Evolutionary conservation across 345 rosid genomes (phyloP), one percentile per base, ranked within the genome.

Genomic region (Sonneratia caseolaris): DNA sequence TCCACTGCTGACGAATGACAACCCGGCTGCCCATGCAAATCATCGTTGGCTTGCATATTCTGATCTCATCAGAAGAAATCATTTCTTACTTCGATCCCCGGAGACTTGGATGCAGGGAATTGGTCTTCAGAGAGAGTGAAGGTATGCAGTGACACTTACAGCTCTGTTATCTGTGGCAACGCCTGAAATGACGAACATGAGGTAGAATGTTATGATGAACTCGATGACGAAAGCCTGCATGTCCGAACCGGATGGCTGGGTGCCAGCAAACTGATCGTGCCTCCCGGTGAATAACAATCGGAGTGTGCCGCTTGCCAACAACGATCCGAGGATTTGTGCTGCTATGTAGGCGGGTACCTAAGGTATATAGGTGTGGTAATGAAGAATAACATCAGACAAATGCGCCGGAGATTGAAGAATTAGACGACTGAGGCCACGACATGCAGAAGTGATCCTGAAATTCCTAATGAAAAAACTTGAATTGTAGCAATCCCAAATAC

Each of bases 141-240:
- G 38, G 27, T 62, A 10, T 12, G 27, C 4, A 3, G 37, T 62
- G 37, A 40, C 32, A 83, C 93, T 79, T 75, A 92, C 97, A 36
- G 97, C 99, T 85, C 99, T 81, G 76, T 87, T 92, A 53, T 95
- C 99, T 0, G 99, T 95, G 47, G 96, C 91, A 7, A 90, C 98
- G 1, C 99, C 99, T 1, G 93, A 91, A 5, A 90, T 82, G 51
- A 95, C 27, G 56, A 95, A 95, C 97, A 95, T 87, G 73, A 95
- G 89, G 79, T 87, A 95, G 83, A 95, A 95, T 15, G 99, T 95
- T 80, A 88, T 88, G 73, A 95, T 92, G 85, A 90, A 95, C 84
- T 95, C 99, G 1, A 95, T 70, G 40, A 83, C 94, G 40, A 88
- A 90, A 7, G 98, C 84, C 70, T 95, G 99, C 55, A 86, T 15